Evolutionary conservation across 2,329 filamentous ascomycete genomes (phyloP).

Genomic region (Xylaria sp.): DNA sequence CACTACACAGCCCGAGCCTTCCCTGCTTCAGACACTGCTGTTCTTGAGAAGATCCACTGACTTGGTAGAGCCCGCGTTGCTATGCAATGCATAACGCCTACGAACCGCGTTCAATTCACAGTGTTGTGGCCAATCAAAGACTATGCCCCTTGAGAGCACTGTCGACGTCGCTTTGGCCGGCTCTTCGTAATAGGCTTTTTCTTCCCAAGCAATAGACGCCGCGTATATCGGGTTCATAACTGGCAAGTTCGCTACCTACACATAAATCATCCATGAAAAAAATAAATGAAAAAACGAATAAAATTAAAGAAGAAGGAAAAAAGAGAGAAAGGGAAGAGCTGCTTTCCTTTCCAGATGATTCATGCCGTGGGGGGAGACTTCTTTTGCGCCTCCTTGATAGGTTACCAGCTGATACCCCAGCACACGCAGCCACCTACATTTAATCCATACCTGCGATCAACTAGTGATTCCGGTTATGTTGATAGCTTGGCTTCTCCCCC

Average conservation of each 20-base stretch:
- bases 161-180: slow-evolving; percentile 11
- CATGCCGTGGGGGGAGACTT: not conserved
- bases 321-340: no score
- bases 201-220: slow-evolving; percentile 1
- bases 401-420: slow-evolving; percentile 14
- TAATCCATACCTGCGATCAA: slow-evolving; percentile 1
- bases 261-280: not conserved
- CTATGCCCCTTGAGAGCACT: slow-evolving; percentile 5
- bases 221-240: not conserved
- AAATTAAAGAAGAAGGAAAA: no score
- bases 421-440: slow-evolving; percentile 9
- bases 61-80: slow-evolving; percentile 9
- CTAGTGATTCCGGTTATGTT: slow-evolving; percentile 2
- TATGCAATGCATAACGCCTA: slow-evolving; percentile 16
- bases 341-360: not conserved
- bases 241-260: not conserved
- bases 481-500: not conserved
- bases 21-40: slow-evolving; percentile 2
- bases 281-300: no score
- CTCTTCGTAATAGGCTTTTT: not conserved
- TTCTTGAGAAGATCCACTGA: slow-evolving; percentile 15
- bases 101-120: slow-evolving; percentile 18
- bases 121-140: slow-evolving; percentile 21
- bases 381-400: not conserved
- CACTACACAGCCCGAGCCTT: not conserved